Percentiles rank a stretch among this genome's conserved stretches.
Evolutionary conservation across 2,329 filamentous ascomycete species (phyloP).

Genomic region (Onygenales sp.): DNA sequence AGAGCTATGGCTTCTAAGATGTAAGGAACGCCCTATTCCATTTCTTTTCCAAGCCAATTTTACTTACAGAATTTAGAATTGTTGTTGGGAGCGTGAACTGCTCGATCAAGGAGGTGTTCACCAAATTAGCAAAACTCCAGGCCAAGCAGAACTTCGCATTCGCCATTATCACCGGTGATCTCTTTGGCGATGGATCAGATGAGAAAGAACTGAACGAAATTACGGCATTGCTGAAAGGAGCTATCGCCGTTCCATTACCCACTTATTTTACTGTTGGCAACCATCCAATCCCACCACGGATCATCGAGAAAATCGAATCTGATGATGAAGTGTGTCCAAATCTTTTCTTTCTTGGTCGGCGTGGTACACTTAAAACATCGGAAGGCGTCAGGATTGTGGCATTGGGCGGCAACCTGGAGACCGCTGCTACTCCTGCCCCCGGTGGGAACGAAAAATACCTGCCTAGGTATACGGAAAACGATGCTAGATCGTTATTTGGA

Average conservation of each 20-base stretch:
- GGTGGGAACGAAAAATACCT: constrained; percentile 55
- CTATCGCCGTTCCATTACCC: constrained; percentile 64
- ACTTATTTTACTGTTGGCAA: constrained; percentile 85
- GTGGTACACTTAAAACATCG: constrained; percentile 76
- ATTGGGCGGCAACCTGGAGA: constrained; percentile 62
- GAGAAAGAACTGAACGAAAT: constrained; percentile 50
- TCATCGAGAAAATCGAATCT: constrained; percentile 64
- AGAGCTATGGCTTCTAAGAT: constrained; percentile 47
- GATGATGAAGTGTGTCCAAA: constrained; percentile 77
- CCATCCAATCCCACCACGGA: constrained; percentile 57
- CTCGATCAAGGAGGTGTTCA: constrained; percentile 63
- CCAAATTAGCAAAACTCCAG: constrained; percentile 71
- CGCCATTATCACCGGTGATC: constrained; percentile 72
- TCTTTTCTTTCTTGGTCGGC: constrained; percentile 79
- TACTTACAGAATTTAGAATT: constrained; percentile 33
- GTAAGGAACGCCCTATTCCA: constrained; percentile 27
- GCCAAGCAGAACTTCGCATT: constrained; percentile 82
- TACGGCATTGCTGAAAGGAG: constrained; percentile 59
- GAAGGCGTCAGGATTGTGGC: constrained; percentile 84
- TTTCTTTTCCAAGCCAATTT: not conserved
- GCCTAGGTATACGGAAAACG: constrained; percentile 67
- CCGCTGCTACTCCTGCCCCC: constrained; percentile 35
- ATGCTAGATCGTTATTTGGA: constrained; percentile 65
- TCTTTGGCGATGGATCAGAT: constrained; percentile 53
- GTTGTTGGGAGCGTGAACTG: constrained; percentile 79